Evolutionary conservation across 805 yeast genomes (phyloP), one percentile per base, ranked within the genome.

Genomic region (Clavispora carvajalis): DNA sequence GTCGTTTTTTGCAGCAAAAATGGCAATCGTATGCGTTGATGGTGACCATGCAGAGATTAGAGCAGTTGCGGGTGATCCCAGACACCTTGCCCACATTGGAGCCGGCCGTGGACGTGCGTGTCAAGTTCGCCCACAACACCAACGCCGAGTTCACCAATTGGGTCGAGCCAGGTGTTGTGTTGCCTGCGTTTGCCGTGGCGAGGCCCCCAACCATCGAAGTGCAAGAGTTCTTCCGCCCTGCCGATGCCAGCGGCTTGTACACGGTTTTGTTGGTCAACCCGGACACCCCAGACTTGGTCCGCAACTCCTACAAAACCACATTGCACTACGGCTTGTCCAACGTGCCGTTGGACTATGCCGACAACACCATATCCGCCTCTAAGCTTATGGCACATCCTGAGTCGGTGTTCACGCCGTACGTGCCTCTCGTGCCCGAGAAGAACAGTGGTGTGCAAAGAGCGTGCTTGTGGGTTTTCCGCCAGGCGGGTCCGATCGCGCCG

Each of bases 41-140:
- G 86, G 58, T 87, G 38, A 69, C 82, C 39, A 87, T 93, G 93
- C 97, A 93, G 67, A 80, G 98, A 68, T 64, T 93, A 39, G 99
- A 93, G 65, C 80, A 84, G 41, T 67, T 88, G 51, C 76, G 75
- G 33, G 87, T 87, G 33, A 85, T 93, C 44, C 99, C 99, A 12
- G 99, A 93, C 59, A 90, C 98, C 3, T 59, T 93, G 60, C 93
- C 97, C 21, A 89, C 97, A 2, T 63, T 93, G 42, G 81, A 76
- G 8, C 98, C 98, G 15, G 66, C 73, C 47, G 91, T 78, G 13
- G 88, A 85, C 38, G 85, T 91, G 5, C 71, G 76, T 34, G 55
- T 93, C 34, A 80, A 79, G 63, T 90, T 90, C 57, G 82, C 89
- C 5, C 85, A 81, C 55, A 79, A 79, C 46, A 52, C 56, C 33